These are phyloP conservation scores for Ambrosia artemisiifolia DNA, from an alignment of 129 eudicot species.

Conservation along the genomic window DNA sequence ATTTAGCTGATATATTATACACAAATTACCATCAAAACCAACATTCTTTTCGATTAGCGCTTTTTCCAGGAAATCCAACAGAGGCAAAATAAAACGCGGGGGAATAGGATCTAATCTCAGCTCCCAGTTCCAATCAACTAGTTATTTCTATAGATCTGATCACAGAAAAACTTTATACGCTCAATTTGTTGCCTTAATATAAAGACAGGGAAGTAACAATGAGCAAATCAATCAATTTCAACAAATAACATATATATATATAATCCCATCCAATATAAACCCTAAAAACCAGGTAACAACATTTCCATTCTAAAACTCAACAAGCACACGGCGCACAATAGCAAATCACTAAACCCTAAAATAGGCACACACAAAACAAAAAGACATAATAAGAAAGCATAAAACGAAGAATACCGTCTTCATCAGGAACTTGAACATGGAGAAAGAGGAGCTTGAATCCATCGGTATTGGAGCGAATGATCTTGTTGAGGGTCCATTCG, in stretches of 20 bases:
- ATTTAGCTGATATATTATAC: background rate
- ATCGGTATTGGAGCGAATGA: constrained; percentile 70
- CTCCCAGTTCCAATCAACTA: background rate
- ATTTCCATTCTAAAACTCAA: background rate
- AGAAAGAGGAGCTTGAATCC: constrained; percentile 80
- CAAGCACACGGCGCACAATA: background rate
- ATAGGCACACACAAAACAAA: no score
- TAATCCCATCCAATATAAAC: background rate
- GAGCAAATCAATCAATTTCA: background rate
- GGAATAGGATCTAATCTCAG: background rate
- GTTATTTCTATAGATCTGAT: background rate
- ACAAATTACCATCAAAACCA: background rate
- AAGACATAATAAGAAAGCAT: background rate
- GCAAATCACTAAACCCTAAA: background rate
- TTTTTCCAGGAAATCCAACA: background rate
- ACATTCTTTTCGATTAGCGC: background rate
- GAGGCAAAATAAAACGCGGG: background rate
- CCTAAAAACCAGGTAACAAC: background rate
- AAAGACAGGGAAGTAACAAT: background rate
- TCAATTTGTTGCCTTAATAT: background rate
- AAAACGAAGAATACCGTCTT: constrained; percentile 63
- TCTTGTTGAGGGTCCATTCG: constrained; percentile 79
- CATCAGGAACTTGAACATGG: constrained; percentile 93
- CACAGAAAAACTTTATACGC: background rate
- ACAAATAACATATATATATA: no score